Evolutionary conservation across 768 basidiomycete genomes (phyloP), one percentile per base, ranked within the genome.

Genomic region (Hericium coralloides): DNA sequence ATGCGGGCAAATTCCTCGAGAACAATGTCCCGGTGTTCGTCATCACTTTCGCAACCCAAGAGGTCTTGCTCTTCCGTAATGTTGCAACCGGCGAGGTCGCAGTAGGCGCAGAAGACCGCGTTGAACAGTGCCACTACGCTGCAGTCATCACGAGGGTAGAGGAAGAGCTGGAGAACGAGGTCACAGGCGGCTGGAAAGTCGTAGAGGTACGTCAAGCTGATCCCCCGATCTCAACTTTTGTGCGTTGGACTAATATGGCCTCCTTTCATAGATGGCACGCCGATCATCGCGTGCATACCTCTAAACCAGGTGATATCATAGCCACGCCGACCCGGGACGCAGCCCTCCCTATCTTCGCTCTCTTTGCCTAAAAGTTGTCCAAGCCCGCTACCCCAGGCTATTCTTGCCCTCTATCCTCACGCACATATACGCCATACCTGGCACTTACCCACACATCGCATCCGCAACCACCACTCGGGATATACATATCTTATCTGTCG

Each of bases 161-260:
- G 66, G 87, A 87, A 64, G 92, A 98, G 67, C 74, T 98, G 60
- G 84, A 84, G 26, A 90, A 98, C 68, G 91, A 94, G 69, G 77
- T 97, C 48, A 99, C 97, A 0, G 94, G 92, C 45, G 97, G 97
- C 12, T 99, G 97, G 95, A 98, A 98, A 72, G 83, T 98, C 53
- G 80, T 98, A 25, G 95, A 98, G 85, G 93, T 94, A 67, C 52
- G 81, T 73, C 15, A 41, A 26, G 23, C 43, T 38, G 23, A 12
- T 15, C n/a, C 43, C 43, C 2, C 5, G n/a, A 18, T 18, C 26
- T 49, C n/a, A 37, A 12, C 12, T 4, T 25, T 18, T 20, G 15
- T 23, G 36, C 12, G 9, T 38, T 17, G 52, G n/a, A 15, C 31
- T 38, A 38, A 38, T 36, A 38, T 1, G 20, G 9, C 38, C 8